phyloP scores from a whole-genome alignment of 2,329 filamentous ascomycete species.

The Phialemoniopsis sp. region DNA sequence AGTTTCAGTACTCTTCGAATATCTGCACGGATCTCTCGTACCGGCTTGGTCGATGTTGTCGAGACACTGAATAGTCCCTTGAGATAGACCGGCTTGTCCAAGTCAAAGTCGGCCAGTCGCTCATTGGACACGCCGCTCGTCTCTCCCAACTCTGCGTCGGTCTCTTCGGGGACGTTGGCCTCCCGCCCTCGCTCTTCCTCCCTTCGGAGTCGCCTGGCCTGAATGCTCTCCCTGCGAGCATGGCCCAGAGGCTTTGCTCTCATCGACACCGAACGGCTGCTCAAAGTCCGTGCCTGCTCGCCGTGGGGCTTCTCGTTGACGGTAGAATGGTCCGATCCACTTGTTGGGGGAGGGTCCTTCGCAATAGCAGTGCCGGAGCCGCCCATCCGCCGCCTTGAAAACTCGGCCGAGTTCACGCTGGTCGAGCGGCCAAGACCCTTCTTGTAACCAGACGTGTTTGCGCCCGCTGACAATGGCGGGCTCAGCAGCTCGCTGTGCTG shows the following conservation, averaged over 20 bases:
- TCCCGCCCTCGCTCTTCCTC: slow-evolving; percentile 48
- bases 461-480: slow-evolving; percentile 63
- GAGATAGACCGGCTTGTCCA: slow-evolving; percentile 89
- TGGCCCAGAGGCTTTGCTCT: slow-evolving; percentile 87
- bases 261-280: slow-evolving; percentile 58
- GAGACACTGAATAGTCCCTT: slow-evolving; percentile 97
- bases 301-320: slow-evolving; percentile 46
- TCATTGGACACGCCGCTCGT: slow-evolving; percentile 58
- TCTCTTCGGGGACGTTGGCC: slow-evolving; percentile 85
- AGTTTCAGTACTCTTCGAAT: slow-evolving; percentile 86
- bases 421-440: slow-evolving; percentile 80
- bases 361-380: slow-evolving; percentile 31
- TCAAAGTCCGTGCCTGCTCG: slow-evolving; percentile 45
- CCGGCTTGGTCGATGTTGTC: slow-evolving; percentile 88
- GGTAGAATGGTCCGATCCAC: slow-evolving; percentile 73
- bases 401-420: slow-evolving; percentile 86
- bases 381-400: slow-evolving; percentile 55
- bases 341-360: slow-evolving; percentile 68
- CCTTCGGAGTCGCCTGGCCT: slow-evolving; percentile 71
- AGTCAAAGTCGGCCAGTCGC: slow-evolving; percentile 63
- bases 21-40: slow-evolving; percentile 80
- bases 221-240: slow-evolving; percentile 85
- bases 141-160: slow-evolving; percentile 71
- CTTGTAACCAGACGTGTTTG: slow-evolving; percentile 49
- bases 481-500: slow-evolving; percentile 77